Conservation (phyloP, 2,329 filamentous ascomycete species). For the Aspergillus uvarum region DNA sequence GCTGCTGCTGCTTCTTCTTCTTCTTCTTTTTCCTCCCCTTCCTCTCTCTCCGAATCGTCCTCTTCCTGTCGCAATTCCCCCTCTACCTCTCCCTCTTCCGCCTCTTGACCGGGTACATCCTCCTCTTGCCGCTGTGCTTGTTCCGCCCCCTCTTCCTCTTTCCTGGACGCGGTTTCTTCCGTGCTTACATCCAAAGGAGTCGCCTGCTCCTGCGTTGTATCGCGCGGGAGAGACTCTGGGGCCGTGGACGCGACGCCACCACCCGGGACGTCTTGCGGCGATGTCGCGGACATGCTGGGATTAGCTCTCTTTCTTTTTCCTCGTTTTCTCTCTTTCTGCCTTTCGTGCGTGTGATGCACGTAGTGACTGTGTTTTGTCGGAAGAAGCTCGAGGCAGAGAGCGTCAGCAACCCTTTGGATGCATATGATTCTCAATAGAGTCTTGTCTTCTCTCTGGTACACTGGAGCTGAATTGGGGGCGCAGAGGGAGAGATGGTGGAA, state of each 20-base stretch:
- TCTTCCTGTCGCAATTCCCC: neutral
- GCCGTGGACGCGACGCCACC: neutral
- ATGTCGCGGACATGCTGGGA: constrained; percentile 16
- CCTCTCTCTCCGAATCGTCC: constrained; percentile 46
- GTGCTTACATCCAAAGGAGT: neutral
- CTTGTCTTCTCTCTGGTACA: neutral
- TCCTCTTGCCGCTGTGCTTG: neutral
- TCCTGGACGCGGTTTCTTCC: neutral
- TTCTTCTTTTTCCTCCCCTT: constrained; percentile 28
- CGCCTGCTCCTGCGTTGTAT: neutral
- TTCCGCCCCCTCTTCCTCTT: constrained; percentile 48
- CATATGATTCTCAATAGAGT: neutral
- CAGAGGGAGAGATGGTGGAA: neutral
- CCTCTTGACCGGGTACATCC: constrained; percentile 31
- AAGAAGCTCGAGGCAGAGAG: neutral
- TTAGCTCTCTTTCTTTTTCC: constrained; percentile 8
- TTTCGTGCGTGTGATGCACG: neutral
- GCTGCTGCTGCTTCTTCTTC: constrained; percentile 12
- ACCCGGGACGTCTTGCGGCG: constrained; percentile 7
- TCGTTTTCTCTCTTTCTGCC: neutral
- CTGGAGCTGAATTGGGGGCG: neutral
- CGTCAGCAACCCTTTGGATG: neutral
- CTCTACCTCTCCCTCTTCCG: neutral
- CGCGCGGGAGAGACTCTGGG: neutral
- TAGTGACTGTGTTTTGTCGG: neutral